Base-by-base conservation (phyloP, 148 eudicot genomes). In the Vaccinium vitisidaea region DNA sequence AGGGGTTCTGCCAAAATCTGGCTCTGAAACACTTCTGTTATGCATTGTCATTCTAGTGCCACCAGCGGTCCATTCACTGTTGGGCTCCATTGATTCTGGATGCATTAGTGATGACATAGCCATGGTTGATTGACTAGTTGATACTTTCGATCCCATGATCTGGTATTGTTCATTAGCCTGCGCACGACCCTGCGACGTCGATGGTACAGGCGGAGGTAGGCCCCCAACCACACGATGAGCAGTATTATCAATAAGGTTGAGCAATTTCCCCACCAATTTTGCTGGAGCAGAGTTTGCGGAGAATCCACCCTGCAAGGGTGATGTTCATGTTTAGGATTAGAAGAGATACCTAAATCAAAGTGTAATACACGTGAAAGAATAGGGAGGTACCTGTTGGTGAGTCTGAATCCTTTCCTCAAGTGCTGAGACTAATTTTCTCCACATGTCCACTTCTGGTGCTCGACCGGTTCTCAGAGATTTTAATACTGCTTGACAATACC, bases 161-260 rank as follows among this genome's bases (percentile, higher is more conserved):
- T 92, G 93, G 85, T 88, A 84, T 77, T 88, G 83, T 82, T 91
- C 94, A 84, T 49, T 87, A 77, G 84, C 85, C 53, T 88, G 94
- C n/a, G 88, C 85, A 87, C 86, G 79, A 81, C 86, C 84, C 23
- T 84, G 87, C 27, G 91, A 61, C 77, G 88, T 30, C 36, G 91
- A 88, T 61, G 96, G 94, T 55, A 83, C 88, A 80, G 94, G 89
- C 23, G 98, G 98, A 18, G 98, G 98, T 49, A 91, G 85, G 54
- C 98, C 94, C 80, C 98, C 98, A 89, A 95, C 94, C 78, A 95
- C 98, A 78, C 94, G 95, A 58, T 94, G 93, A n/a, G 96, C 96
- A 56, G 98, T 94, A 77, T 88, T 91, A 83, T 95, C 98, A 84
- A 95, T 88, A 76, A 95, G 87, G 87, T 91, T 93, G 75, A 91